phyloP scores from a whole-genome alignment of 176 grass and related monocot species.

The Rhynchospora breviuscula region DNA sequence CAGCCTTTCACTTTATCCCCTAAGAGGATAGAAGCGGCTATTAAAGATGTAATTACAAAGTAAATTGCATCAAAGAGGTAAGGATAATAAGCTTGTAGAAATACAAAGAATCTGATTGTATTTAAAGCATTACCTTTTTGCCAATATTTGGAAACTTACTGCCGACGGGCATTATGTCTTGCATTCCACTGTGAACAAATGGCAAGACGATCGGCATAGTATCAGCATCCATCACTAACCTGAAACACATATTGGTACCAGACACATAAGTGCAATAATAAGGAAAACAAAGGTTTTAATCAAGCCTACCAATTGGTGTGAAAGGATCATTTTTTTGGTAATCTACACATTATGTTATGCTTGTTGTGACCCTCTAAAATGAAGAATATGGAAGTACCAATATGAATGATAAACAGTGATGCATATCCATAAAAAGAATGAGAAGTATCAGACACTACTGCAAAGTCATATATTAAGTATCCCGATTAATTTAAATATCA shows the following conservation, averaged over 20 bases:
- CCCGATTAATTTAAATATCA: too few species aligned
- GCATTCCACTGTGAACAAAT: constrained; percentile 92
- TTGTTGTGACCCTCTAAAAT: neutral
- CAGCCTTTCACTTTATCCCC: neutral
- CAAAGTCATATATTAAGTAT: neutral
- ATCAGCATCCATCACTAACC: constrained; percentile 91
- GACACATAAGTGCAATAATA: neutral
- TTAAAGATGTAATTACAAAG: neutral
- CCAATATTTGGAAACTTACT: constrained; percentile 73
- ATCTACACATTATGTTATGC: neutral
- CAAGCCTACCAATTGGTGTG: neutral
- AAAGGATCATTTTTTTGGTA: neutral
- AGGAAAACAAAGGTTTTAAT: neutral
- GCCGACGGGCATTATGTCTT: constrained; percentile 93
- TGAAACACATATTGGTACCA: constrained; percentile 28
- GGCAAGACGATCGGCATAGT: constrained; percentile 66
- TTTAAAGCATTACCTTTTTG: constrained; percentile 41
- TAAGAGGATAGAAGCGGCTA: neutral
- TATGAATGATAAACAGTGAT: neutral
- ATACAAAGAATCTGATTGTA: neutral
- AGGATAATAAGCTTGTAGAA: neutral
- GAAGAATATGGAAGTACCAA: neutral
- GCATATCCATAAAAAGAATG: neutral
- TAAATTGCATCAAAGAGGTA: neutral
- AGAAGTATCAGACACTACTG: neutral